Percentiles rank a stretch among this genome's conserved stretches.
Conservation (phyloP, 768 basidiomycete species). For the Hygrophoropsis aurantiaca region DNA sequence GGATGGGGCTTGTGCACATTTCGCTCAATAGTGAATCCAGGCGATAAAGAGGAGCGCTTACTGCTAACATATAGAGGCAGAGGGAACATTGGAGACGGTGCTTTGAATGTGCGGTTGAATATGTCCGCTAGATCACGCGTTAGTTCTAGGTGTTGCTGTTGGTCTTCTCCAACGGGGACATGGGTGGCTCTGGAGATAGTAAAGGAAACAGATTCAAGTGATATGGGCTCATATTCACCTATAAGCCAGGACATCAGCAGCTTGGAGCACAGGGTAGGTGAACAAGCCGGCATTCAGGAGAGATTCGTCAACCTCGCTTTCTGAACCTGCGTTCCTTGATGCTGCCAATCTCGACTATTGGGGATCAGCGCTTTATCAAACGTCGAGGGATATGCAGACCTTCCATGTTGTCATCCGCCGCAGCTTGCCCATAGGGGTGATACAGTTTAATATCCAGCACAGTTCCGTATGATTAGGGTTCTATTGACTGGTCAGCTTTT, state of each 20-base stretch:
- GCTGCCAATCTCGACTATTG: conserved; percentile 71
- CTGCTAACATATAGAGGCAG: conserved; percentile 73
- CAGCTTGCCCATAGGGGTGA: conserved; percentile 80
- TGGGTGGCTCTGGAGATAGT: conserved; percentile 69
- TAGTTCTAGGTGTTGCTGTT: conserved; percentile 91
- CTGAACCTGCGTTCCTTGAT: conserved; percentile 69
- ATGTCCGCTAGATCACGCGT: conserved; percentile 77
- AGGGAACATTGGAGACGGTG: conserved; percentile 56
- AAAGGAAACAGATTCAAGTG: not conserved
- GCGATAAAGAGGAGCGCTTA: conserved; percentile 37
- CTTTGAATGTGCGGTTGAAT: conserved; percentile 73
- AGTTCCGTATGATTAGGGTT: conserved; percentile 83
- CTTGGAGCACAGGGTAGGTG: conserved; percentile 91
- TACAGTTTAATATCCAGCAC: conserved; percentile 86
- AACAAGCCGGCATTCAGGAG: conserved; percentile 83
- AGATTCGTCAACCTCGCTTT: conserved; percentile 79
- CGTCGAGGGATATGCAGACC: conserved; percentile 39
- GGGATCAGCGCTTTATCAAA: not conserved
- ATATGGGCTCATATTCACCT: conserved; percentile 60
- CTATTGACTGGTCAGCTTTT: conserved; percentile 35
- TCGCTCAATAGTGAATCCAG: not conserved
- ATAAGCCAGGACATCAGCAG: conserved; percentile 88
- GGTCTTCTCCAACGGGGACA: conserved; percentile 96
- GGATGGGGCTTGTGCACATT: conserved; percentile 56
- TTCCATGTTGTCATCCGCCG: conserved; percentile 98